Base-by-base conservation (phyloP, 2,329 filamentous ascomycete species). In the Sarocladium strictum region DNA sequence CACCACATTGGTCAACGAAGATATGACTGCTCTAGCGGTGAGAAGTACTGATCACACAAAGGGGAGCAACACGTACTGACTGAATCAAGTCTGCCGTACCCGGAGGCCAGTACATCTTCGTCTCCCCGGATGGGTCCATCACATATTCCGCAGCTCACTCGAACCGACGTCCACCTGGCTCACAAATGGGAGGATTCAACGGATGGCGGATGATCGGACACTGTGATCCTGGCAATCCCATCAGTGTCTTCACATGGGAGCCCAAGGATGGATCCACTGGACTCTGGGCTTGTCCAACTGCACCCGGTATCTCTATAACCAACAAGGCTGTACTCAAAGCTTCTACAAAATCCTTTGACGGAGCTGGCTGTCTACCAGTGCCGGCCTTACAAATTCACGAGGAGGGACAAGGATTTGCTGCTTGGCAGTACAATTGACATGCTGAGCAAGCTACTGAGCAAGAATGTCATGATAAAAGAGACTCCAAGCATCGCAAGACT, bases 71-170 rank as follows among this genome's bases (percentile, higher is more conserved):
- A 53, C 27, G 33, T 17, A 15, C 24, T 33, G 45, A 53, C 54
- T 54, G 21, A 14, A 19, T n/a, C 21, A 10, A 73, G 69, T 76
- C 81, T 29, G 63, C 74, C 27, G 84, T 86, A 3, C 83, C 84
- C 4, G 84, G 84, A 26, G 84, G 85, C 24, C 84, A 88, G 61
- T 68, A 74, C 55, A 73, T 85, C 60, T 87, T 81, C 65, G 73
- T 87, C 55, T 71, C 68, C 2, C 70, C 76, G 3, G 66, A 73
- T 24, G 85, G 84, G 5, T 69, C 74, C 10, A 65, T 87, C 55
- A 71, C 73, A 54, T 87, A 80, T 69, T 81, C 81, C 0, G 58
- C 62, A 19, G 73, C 83, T 0, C 81, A 86, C 68, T 83, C 80
- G 0, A 67, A 66, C 2, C 68, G 62, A 55, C 76, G 77, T 4